A percentile compares a stretch with the other conserved stretches of the same genome.
phyloP scores from a whole-genome alignment of 805 yeast species.

The Lipomyces mesembrius region DNA sequence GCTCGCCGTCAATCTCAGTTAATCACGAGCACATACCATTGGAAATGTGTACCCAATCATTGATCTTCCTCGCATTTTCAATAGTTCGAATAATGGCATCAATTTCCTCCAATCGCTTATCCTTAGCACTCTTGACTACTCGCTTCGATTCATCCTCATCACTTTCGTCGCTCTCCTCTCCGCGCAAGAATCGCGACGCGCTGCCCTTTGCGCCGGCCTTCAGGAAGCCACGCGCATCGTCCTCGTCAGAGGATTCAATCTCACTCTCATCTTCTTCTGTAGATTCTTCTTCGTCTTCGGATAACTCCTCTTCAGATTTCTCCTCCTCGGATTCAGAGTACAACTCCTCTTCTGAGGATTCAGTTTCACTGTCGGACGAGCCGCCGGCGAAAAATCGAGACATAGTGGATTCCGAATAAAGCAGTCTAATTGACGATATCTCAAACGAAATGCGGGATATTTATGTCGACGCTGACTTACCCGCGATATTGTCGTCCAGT shows the following conservation, averaged over 20 bases:
- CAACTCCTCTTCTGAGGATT: slow-evolving; percentile 67
- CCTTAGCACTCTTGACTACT: slow-evolving; percentile 91
- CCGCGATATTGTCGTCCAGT: not conserved
- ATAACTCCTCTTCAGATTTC: slow-evolving; percentile 45
- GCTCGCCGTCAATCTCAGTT: not conserved
- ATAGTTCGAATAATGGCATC: slow-evolving; percentile 66
- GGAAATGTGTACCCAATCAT: slow-evolving; percentile 79
- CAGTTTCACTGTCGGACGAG: slow-evolving; percentile 58
- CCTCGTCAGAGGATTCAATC: slow-evolving; percentile 44
- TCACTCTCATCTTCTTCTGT: slow-evolving; percentile 47
- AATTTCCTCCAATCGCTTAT: slow-evolving; percentile 88
- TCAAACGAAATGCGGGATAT: not conserved
- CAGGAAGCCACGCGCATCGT: slow-evolving; percentile 44
- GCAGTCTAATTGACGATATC: not conserved
- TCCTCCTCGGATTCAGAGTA: slow-evolving; percentile 47
- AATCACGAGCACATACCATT: slow-evolving; percentile 40
- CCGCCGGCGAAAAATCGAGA: slow-evolving; percentile 85
- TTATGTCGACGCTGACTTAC: not conserved
- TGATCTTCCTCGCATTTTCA: slow-evolving; percentile 67
- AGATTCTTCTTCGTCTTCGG: slow-evolving; percentile 51
- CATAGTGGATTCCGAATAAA: slow-evolving; percentile 51
- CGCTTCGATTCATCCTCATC: slow-evolving; percentile 70
- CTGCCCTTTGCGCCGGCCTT: slow-evolving; percentile 45
- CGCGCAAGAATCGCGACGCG: slow-evolving; percentile 48
- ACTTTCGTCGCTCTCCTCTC: slow-evolving; percentile 48